phyloP scores from a whole-genome alignment of 2,329 filamentous ascomycete species.

The Cadophora sp. region DNA sequence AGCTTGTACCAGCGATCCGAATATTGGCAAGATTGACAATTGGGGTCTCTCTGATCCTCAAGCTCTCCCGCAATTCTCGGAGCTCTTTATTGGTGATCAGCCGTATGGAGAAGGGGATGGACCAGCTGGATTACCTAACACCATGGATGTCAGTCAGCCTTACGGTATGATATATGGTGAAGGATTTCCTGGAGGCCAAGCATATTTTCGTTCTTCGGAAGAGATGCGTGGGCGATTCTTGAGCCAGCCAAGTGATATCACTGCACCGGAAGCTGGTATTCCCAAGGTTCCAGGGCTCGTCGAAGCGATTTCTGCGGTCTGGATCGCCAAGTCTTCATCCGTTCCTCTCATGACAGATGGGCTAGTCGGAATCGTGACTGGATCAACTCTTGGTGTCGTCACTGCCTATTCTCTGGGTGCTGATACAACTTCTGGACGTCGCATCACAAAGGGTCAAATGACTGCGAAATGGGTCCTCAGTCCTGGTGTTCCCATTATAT shows the following conservation, averaged over 20 bases:
- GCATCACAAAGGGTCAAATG: slow-evolving; percentile 75
- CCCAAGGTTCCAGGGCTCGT: slow-evolving; percentile 74
- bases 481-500: slow-evolving; percentile 90
- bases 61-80: slow-evolving; percentile 77
- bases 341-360: slow-evolving; percentile 77
- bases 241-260: slow-evolving; percentile 62
- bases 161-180: slow-evolving; percentile 87
- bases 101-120: slow-evolving; percentile 82
- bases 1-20: slow-evolving; percentile 83
- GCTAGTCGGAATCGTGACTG: slow-evolving; percentile 81
- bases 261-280: slow-evolving; percentile 73
- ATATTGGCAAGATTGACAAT: slow-evolving; percentile 74
- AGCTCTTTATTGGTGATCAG: slow-evolving; percentile 74
- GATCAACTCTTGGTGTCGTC: slow-evolving; percentile 83
- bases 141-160: slow-evolving; percentile 88
- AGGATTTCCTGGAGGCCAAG: slow-evolving; percentile 81
- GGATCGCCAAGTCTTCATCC: slow-evolving; percentile 84
- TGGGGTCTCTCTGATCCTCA: slow-evolving; percentile 84
- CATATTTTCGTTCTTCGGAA: slow-evolving; percentile 76
- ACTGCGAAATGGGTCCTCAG: slow-evolving; percentile 90
- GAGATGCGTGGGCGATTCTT: slow-evolving; percentile 82
- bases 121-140: slow-evolving; percentile 79
- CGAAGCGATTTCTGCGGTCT: slow-evolving; percentile 79
- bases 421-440: slow-evolving; percentile 60
- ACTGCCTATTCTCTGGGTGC: slow-evolving; percentile 78